These are phyloP conservation scores for Saururus chinensis DNA, from an alignment of 164 flowering plant species.

Conservation along the genomic window DNA sequence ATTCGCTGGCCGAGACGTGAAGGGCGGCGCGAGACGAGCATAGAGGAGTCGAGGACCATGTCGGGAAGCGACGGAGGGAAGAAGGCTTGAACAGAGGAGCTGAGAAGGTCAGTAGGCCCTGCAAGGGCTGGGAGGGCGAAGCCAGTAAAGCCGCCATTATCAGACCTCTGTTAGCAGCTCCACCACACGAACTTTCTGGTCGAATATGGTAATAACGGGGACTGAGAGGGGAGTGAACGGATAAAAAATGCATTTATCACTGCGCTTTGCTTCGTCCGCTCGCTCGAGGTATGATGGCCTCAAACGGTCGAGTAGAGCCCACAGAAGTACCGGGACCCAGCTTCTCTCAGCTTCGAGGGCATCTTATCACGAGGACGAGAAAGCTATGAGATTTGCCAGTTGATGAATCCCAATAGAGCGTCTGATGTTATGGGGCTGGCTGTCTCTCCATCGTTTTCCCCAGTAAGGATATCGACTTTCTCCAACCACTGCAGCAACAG, in stretches of 20 bases:
- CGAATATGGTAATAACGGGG: background rate
- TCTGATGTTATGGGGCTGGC: background rate
- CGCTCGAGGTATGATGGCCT: too few relatives aligned
- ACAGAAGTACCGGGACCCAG: too few relatives aligned
- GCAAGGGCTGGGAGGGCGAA: conserved; percentile 6
- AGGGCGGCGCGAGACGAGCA: background rate
- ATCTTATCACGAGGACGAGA: too few relatives aligned
- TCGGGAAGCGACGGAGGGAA: background rate
- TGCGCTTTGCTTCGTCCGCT: too few relatives aligned
- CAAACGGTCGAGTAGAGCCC: too few relatives aligned
- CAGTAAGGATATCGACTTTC: background rate
- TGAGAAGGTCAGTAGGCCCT: background rate
- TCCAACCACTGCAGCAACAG: background rate
- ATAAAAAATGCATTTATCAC: too few relatives aligned
- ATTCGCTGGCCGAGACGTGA: conserved; percentile 6
- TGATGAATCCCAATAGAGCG: background rate
- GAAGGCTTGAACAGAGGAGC: conserved; percentile 1
- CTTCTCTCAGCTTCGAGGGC: too few relatives aligned
- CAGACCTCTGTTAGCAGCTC: background rate
- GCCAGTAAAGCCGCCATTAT: background rate
- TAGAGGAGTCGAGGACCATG: background rate
- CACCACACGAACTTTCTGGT: background rate
- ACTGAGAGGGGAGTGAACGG: background rate
- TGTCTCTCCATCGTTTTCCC: background rate
- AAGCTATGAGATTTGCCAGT: too few relatives aligned